phyloP scores from a whole-genome alignment of 352 stramenopile genomes.

The Pythium coloratum region DNA sequence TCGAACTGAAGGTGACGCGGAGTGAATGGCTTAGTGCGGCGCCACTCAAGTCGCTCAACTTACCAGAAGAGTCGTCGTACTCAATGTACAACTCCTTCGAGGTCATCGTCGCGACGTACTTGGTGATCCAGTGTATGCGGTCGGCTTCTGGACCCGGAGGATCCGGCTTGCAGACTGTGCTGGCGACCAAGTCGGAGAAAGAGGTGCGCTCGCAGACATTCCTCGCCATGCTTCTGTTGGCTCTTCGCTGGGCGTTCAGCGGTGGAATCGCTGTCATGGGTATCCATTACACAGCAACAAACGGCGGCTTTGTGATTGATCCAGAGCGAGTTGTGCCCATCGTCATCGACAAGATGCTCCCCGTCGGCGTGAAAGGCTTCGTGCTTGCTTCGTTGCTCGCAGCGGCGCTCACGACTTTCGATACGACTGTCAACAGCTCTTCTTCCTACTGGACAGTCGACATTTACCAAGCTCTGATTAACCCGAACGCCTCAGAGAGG shows the following conservation, averaged over 20 bases:
- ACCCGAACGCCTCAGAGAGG: slow-evolving; percentile 50
- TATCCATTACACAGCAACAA: slow-evolving; percentile 62
- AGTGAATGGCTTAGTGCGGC: slow-evolving; percentile 51
- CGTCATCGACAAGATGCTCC: slow-evolving; percentile 76
- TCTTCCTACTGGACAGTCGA: slow-evolving; percentile 84
- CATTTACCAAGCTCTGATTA: slow-evolving; percentile 75
- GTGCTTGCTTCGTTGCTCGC: slow-evolving; percentile 69
- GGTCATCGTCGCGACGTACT: slow-evolving; percentile 56
- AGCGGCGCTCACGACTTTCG: slow-evolving; percentile 76
- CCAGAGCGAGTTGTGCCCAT: slow-evolving; percentile 72
- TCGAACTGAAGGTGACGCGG: slow-evolving; percentile 51
- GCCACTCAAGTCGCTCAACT: slow-evolving; percentile 32
- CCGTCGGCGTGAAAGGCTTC: slow-evolving; percentile 61
- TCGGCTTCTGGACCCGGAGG: slow-evolving; percentile 68
- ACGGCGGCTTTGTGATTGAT: slow-evolving; percentile 49
- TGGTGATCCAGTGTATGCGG: slow-evolving; percentile 65
- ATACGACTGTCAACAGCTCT: slow-evolving; percentile 77
- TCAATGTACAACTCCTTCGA: slow-evolving; percentile 79
- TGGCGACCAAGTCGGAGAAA: slow-evolving; percentile 79
- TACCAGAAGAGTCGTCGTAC: slow-evolving; percentile 54
- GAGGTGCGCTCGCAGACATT: slow-evolving; percentile 80
- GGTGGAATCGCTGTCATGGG: slow-evolving; percentile 66
- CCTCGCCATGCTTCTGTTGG: slow-evolving; percentile 69
- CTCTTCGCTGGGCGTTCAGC: slow-evolving; percentile 77
- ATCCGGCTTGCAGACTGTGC: slow-evolving; percentile 65